Base-by-base conservation (phyloP, 148 eudicot genomes). In the Suaeda aralocaspica region DNA sequence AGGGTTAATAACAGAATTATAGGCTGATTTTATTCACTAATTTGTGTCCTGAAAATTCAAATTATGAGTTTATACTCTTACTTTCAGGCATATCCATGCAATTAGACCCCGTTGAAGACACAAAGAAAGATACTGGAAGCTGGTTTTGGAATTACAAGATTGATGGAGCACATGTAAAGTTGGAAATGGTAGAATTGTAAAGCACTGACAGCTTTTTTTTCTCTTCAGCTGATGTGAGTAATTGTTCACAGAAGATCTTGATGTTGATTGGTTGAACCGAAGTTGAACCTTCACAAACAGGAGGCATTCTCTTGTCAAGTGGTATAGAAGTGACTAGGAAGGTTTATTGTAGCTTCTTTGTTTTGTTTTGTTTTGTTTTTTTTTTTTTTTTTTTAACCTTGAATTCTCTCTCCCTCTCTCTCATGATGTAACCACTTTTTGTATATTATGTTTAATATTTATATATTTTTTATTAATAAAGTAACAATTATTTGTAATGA, bases 91-190 rank as follows among this genome's bases (percentile, higher is more conserved):
- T 94, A 63, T 76, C 67, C 8, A 57, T 74, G 50, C 86, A 89
- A 77, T 71, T 91, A 76, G 76, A 82, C 55, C 86, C 86, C 36
- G 83, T 94, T 63, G 86, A 84, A 79, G 83, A 83, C 46, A 61
- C 68, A 4, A 78, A 82, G 72, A 84, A 87, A 79, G 86, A 89
- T 66, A 74, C 73, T 16, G 99, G 97, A 79, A 91, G 91, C 84
- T 94, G 97, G 99, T 89, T 69, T 72, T 94, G 99, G 99, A 81
- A 72, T 63, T 91, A 94, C 88, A 82, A 77, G 72, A 74, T 82
- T 78, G 85, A 75, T 8, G 97, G 88, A 73, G 67, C 79, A 51
- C 97, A 85, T 64, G 64, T 94, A 77, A 82, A 86, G 72, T 73
- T 94, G 72, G 89, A 87, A 81, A 77, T 89, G 86, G 82, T 86